Evolutionary conservation across 352 stramenopile species (phyloP), one percentile per base, ranked within the genome.

Genomic region (Peronosclerospora sorghi): DNA sequence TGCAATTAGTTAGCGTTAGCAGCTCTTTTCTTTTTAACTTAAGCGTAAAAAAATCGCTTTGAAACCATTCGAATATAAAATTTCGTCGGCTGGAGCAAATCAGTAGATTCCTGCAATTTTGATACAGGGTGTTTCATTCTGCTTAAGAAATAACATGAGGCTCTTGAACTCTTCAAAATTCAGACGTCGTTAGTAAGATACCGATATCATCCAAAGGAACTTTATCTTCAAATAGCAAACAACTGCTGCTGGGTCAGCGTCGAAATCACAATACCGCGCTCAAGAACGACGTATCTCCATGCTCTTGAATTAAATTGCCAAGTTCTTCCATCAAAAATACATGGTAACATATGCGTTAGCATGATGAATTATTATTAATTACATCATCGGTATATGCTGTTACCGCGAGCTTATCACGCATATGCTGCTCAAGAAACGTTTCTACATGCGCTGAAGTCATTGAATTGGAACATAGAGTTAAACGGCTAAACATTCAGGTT

Each of bases 81-180:
- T 6, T 6, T 3, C 21, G 21, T 4, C 18, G 17, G 8, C 29
- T 46, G 32, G 42, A 69, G 15, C 51, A 59, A 15, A 86, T 30
- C 12, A 88, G 54, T n/a, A 67, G 48, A 42, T 86, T 29, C 76
- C 70, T 17, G 66, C 76, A 54, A 86, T 86, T 48, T 91, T 70
- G 42, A 91, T 87, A 41, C 62, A 73, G 1, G 74, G 69, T 8
- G 59, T 71, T 32, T 91, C 73, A 42, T 91, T 87, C 34, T 86
- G 75, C 54, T 89, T 92, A 56, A 80, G 88, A 18, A 74, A 89
- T 13, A 92, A 57, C 76, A 92, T 89, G 18, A 92, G 68, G 30
- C 51, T 78, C 62, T 89, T 89, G 55, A 92, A 92, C 40, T 92
- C 79, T 49, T 92, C 79, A 63, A 92, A 92, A 43, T 87, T 71